Percentiles rank a stretch among this genome's conserved stretches.
phyloP scores from a whole-genome alignment of 345 rosid species.

The Euphorbia lathyris region DNA sequence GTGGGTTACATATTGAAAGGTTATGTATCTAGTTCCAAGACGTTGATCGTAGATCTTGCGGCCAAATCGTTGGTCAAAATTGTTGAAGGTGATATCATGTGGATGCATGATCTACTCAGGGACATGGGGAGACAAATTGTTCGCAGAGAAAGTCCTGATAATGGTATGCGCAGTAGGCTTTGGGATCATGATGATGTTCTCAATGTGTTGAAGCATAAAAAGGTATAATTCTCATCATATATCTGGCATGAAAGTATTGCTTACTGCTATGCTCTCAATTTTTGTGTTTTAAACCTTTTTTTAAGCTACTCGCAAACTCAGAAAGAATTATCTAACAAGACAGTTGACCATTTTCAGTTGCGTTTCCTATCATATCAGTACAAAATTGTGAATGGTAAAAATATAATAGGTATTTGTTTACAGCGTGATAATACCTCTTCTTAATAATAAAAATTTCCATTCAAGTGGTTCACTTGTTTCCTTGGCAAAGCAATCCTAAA shows the following conservation, averaged over 20 bases:
- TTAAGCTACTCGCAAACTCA: too few relatives aligned
- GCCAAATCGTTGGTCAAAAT: conserved; percentile 57
- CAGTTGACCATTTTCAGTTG: too few relatives aligned
- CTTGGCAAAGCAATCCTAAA: too few relatives aligned
- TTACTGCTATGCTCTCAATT: too few relatives aligned
- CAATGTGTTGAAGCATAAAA: conserved; percentile 29
- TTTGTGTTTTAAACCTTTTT: too few relatives aligned
- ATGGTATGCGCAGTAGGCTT: conserved; percentile 54
- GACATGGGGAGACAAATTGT: conserved; percentile 78
- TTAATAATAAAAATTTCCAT: too few relatives aligned
- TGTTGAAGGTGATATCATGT: conserved; percentile 22
- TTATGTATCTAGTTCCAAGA: conserved; percentile 49
- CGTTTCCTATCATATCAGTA: too few relatives aligned
- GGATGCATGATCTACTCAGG: conserved; percentile 77
- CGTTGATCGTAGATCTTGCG: conserved; percentile 38
- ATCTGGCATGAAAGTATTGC: neutral
- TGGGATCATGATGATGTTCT: conserved; percentile 53
- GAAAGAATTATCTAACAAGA: too few relatives aligned
- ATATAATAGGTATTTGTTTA: too few relatives aligned
- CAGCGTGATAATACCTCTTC: too few relatives aligned
- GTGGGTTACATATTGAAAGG: conserved; percentile 45
- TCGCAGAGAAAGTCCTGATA: conserved; percentile 24
- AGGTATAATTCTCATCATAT: conserved; percentile 30
- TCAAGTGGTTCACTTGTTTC: too few relatives aligned
- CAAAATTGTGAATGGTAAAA: too few relatives aligned